Conservation (phyloP, 2,329 filamentous ascomycete species). For the Monosporascus ibericus region DNA sequence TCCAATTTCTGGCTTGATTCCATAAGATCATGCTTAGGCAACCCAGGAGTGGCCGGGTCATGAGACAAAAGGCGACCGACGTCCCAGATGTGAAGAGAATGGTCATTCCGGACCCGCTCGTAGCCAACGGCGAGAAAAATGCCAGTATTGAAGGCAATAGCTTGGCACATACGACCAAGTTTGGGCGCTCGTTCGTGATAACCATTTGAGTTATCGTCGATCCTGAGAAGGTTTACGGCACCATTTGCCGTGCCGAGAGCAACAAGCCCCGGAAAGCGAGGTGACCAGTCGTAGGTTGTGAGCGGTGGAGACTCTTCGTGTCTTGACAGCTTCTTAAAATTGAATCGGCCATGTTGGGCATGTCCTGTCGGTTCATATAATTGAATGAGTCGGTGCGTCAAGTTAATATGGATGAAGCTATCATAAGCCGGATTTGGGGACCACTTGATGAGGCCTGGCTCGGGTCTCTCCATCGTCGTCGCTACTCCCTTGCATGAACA, state of each 20-base stretch:
- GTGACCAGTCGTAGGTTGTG: conserved; percentile 63
- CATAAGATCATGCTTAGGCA: conserved; percentile 42
- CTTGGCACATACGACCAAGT: conserved; percentile 71
- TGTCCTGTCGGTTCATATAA: conserved; percentile 57
- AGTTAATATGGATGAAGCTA: conserved; percentile 59
- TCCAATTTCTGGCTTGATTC: conserved; percentile 56
- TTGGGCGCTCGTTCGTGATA: conserved; percentile 64
- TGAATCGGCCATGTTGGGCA: conserved; percentile 50
- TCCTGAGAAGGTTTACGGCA: conserved; percentile 66
- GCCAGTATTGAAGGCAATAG: conserved; percentile 69
- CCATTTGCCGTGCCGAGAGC: conserved; percentile 71
- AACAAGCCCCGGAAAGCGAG: conserved; percentile 57
- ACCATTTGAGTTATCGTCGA: conserved; percentile 64
- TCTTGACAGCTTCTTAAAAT: conserved; percentile 50
- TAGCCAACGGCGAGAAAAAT: conserved; percentile 72
- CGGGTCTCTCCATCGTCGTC: conserved; percentile 48
- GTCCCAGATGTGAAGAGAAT: conserved; percentile 79
- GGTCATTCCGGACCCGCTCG: conserved; percentile 75
- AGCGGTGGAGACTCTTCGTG: conserved; percentile 59
- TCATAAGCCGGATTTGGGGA: conserved; percentile 53
- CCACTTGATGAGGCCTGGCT: conserved; percentile 61
- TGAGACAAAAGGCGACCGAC: conserved; percentile 54
- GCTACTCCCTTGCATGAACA: conserved; percentile 16
- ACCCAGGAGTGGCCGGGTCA: conserved; percentile 42
- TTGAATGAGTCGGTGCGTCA: conserved; percentile 57